Conservation (phyloP, 106 monocot species). For the Allium sativum region DNA sequence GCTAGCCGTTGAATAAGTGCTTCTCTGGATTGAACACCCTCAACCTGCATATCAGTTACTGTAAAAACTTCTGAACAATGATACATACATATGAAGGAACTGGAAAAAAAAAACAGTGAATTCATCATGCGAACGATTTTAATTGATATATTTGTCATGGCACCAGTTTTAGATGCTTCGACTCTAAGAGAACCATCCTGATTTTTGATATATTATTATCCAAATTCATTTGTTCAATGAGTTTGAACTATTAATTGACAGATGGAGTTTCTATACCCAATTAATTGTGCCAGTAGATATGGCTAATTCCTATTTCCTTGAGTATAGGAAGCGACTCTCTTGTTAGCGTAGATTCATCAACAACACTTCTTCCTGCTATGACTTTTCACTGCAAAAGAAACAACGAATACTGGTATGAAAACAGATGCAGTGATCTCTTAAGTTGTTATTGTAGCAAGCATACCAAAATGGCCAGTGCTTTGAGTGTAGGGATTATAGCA, state of each 20-base stretch:
- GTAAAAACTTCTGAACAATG: background rate
- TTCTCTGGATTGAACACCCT: constrained; percentile 88
- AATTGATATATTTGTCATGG: constrained; percentile 84
- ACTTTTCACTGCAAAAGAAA: constrained; percentile 46
- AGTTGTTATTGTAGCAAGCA: background rate
- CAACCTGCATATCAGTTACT: constrained; percentile 50
- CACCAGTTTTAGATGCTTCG: constrained; percentile 82
- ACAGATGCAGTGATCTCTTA: background rate
- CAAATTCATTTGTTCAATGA: too few species aligned
- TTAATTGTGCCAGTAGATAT: constrained; percentile 96
- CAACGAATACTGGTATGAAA: constrained; percentile 5
- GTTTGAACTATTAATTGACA: background rate
- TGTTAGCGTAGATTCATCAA: constrained; percentile 99
- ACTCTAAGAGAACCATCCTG: constrained; percentile 93
- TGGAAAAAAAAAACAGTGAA: background rate
- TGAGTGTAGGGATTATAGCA: too few species aligned
- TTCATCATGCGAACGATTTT: constrained; percentile 96
- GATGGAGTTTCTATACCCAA: constrained; percentile 50
- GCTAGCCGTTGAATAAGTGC: constrained; percentile 96
- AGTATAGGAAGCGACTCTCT: constrained; percentile 92
- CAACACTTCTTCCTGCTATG: constrained; percentile 82
- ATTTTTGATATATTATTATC: too few species aligned
- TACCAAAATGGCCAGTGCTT: too few species aligned
- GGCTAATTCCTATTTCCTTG: constrained; percentile 68
- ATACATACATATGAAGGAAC: background rate